Percentiles rank a stretch among this genome's conserved stretches.
These are phyloP conservation scores for Combretum micranthum DNA, from an alignment of 345 rosid species.

Conservation along the genomic window DNA sequence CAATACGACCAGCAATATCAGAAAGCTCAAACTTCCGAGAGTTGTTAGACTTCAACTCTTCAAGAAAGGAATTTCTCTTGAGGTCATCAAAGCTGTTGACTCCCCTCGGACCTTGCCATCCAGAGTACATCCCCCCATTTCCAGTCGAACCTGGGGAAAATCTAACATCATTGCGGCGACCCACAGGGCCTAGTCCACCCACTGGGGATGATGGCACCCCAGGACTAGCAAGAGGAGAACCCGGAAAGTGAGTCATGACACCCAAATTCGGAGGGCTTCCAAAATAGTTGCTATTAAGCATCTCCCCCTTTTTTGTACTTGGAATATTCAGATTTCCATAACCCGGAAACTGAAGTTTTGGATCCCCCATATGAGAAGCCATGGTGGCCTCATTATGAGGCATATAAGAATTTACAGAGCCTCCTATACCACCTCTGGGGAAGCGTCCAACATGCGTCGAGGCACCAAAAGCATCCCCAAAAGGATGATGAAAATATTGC, in stretches of 20 bases:
- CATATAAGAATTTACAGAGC: constrained; percentile 34
- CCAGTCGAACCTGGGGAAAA: constrained; percentile 45
- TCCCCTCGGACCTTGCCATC: constrained; percentile 83
- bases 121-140: constrained; percentile 53
- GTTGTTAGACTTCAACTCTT: constrained; percentile 80
- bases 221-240: constrained; percentile 63
- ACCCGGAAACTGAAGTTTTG: constrained; percentile 39
- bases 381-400: constrained; percentile 31
- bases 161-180: constrained; percentile 55
- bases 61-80: constrained; percentile 71
- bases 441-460: constrained; percentile 41
- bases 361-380: constrained; percentile 40
- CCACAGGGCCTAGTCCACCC: constrained; percentile 45
- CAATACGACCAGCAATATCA: constrained; percentile 77
- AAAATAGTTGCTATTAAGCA: constrained; percentile 33
- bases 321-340: constrained; percentile 39
- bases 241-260: constrained; percentile 50
- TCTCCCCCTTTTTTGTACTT: constrained; percentile 44
- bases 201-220: constrained; percentile 64
- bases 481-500: constrained; percentile 66
- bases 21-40: constrained; percentile 78
- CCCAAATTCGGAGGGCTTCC: constrained; percentile 55
- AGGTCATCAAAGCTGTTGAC: constrained; percentile 47
- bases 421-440: constrained; percentile 28
- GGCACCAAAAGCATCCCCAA: constrained; percentile 39